Base-by-base conservation (phyloP, 192 early-diverging fungal genomes). In the Podila verticillata region DNA sequence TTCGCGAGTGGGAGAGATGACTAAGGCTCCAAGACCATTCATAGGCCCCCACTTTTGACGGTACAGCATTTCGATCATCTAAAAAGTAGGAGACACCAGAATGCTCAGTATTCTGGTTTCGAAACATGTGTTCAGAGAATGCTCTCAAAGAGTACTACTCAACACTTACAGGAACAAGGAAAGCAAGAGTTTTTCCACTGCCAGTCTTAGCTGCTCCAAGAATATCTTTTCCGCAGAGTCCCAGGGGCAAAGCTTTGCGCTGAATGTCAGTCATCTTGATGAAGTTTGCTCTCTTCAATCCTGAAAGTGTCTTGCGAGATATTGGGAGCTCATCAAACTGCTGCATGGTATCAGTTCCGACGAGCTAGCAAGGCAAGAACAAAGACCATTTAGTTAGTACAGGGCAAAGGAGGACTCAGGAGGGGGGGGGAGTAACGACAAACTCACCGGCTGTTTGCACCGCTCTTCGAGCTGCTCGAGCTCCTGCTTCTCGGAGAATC, bases 231-330 rank as follows among this genome's bases (percentile, higher is more conserved):
- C 87, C 86, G 10, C 87, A 88, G 36, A 95, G 79, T 5, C 89
- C 92, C 36, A 92, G 74, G 22, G 92, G 90, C 51, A 95, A 78
- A 7, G 93, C 89, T 67, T 93, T 93, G 57, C 85, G 87, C 72
- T 99, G 98, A 77, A 99, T 96, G 58, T 96, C 95, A 3, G 98
- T 99, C 92, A 96, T 92, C 83, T 96, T 93, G 24, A 92, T 86
- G 75, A 90, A 99, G 81, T 96, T 94, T 26, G 96, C 90, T 44
- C 90, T 86, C 58, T 87, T 84, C 4, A 99, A 87, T 19, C 96
- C 98, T 59, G 87, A 75, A 24, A 86, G 63, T 6, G 93, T 94
- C 66, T 86, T 87, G 32, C 39, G 65, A 1, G 85, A 83, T 54
- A 90, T 80, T 5, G 89, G 86, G 7, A 88, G 70, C 51, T 89